These are phyloP conservation scores for Neoscytalidium dimidiatum DNA, from an alignment of 2,329 filamentous ascomycete genomes.

Conservation along the genomic window DNA sequence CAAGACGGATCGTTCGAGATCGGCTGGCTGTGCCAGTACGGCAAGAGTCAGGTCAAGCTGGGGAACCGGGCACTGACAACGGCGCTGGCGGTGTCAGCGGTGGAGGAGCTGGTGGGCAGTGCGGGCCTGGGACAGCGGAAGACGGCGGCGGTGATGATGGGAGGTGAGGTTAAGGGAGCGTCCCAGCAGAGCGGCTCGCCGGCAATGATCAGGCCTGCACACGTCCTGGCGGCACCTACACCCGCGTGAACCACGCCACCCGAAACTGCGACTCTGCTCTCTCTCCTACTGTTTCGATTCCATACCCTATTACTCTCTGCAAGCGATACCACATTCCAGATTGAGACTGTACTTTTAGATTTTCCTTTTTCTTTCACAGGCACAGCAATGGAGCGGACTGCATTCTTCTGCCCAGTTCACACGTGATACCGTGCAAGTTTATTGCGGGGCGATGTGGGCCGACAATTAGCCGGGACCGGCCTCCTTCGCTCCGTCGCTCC, in stretches of 20 bases:
- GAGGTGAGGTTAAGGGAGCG: background rate
- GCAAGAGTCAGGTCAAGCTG: slow-evolving; percentile 23
- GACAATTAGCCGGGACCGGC: too few relatives aligned
- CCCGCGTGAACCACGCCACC: background rate
- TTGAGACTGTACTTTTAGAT: background rate
- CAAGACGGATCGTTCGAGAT: slow-evolving; percentile 39
- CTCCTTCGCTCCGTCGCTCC: too few relatives aligned
- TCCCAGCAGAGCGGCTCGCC: background rate
- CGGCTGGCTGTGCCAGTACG: slow-evolving; percentile 29
- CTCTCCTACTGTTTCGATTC: background rate
- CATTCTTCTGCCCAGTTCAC: too few relatives aligned
- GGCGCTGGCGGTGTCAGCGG: slow-evolving; percentile 28
- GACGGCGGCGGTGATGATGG: background rate
- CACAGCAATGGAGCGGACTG: background rate
- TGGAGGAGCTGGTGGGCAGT: slow-evolving; percentile 1
- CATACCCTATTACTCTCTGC: background rate
- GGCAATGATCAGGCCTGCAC: background rate
- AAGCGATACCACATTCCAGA: background rate
- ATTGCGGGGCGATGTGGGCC: too few relatives aligned
- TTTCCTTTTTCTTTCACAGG: background rate
- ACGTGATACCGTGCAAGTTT: too few relatives aligned
- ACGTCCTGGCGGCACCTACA: background rate
- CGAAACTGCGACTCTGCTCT: background rate
- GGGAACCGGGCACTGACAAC: slow-evolving; percentile 28
- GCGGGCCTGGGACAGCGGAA: background rate